A percentile compares a stretch with the other conserved stretches of the same genome.
Evolutionary conservation across 208 protist genomes (phyloP).

Genomic region (Wallacemonas collosoma): DNA sequence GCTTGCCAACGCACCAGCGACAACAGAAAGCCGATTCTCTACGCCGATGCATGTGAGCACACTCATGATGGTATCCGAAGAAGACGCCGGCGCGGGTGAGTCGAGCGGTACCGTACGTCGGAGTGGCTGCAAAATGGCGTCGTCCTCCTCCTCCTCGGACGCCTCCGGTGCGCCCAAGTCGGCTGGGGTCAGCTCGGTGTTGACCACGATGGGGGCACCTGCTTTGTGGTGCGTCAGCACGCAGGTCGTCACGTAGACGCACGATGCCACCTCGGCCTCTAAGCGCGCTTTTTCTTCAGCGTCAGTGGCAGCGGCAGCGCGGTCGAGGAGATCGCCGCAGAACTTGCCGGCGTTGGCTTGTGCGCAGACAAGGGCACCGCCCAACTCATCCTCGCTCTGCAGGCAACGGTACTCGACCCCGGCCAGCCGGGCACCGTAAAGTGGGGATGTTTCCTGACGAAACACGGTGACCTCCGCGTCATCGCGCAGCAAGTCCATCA

Average conservation of each 20-base stretch:
- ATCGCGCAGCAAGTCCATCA: slow-evolving; percentile 41
- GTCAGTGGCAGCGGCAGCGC: slow-evolving; percentile 14
- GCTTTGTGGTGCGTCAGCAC: slow-evolving; percentile 36
- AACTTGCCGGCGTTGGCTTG: slow-evolving; percentile 33
- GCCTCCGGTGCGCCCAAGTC: neutral
- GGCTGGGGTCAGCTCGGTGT: neutral
- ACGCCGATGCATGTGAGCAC: slow-evolving; percentile 13
- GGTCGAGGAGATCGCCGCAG: slow-evolving; percentile 21
- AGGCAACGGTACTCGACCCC: slow-evolving; percentile 32
- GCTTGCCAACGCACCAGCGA: neutral
- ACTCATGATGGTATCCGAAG: slow-evolving; percentile 14
- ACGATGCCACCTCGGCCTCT: slow-evolving; percentile 20
- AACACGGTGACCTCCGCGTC: slow-evolving; percentile 8
- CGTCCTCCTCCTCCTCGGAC: slow-evolving; percentile 17
- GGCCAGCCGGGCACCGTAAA: slow-evolving; percentile 34
- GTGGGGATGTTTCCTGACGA: slow-evolving; percentile 22
- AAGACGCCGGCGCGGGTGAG: neutral
- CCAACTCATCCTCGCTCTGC: slow-evolving; percentile 31
- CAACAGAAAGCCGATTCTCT: neutral
- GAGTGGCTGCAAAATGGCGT: slow-evolving; percentile 10
- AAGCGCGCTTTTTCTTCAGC: slow-evolving; percentile 13
- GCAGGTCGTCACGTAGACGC: slow-evolving; percentile 38
- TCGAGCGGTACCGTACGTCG: slow-evolving; percentile 7
- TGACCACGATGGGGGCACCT: slow-evolving; percentile 23
- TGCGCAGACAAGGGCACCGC: slow-evolving; percentile 21